Base-by-base conservation (phyloP, 495 filamentous ascomycete genomes). In the Hyaloscypha hepaticicola region DNA sequence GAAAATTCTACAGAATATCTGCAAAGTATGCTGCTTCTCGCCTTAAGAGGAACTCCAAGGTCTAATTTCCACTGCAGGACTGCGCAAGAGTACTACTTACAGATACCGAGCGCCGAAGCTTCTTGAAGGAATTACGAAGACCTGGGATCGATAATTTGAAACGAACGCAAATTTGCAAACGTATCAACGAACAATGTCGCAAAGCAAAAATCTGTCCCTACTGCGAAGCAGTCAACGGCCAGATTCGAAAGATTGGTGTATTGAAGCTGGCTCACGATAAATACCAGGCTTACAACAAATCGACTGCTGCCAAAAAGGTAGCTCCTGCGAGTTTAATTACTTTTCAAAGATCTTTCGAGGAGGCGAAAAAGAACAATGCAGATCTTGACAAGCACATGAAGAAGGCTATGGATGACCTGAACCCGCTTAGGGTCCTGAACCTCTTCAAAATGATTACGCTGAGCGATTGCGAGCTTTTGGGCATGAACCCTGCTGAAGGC, bases 181-280 rank as follows among this genome's bases (percentile, higher is more conserved):
- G 85, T 72, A 87, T 98, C 70, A 89, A 91, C 67, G 88, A 91
- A 49, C 88, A 94, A 62, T 97, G 93, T 78, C 83, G 89, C 60
- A 99, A 98, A 76, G 83, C 85, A 52, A 88, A 89, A 71, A 79
- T 75, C 16, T 99, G 95, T 70, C 84, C 86, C 4, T 78, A 87
- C 60, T 99, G 95, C 65, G 82, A 82, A 34, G 82, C 87, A 1
- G 76, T 94, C 58, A 97, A 99, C 72, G 95, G 95, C 53, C 85
- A 90, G 59, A 91, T 98, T 58, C 90, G 92, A 71, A 97, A 96
- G 76, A 82, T 89, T 33, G 87, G 90, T 50, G 88, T 91, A 27
- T 79, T 98, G 59, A 98, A 97, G 75, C 87, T 99, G 49, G 85
- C 89, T n/a, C 95, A 99, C 74, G 91, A 96, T 76, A 93, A 92